Evolutionary conservation across 805 yeast species (phyloP), one percentile per base, ranked within the genome.

Genomic region (Nakazawaea ishiwadae): DNA sequence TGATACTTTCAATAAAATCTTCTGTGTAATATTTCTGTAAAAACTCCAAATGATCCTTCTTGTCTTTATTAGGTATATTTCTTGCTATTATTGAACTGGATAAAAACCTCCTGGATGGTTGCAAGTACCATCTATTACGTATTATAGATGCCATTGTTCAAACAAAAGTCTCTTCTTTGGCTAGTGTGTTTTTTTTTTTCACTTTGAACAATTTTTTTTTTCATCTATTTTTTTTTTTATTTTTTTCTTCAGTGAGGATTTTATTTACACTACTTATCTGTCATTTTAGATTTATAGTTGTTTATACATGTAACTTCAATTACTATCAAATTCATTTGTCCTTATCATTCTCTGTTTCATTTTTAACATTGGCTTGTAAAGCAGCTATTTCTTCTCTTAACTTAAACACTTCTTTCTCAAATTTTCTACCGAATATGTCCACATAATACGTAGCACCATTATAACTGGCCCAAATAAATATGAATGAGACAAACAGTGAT

Each of bases 361-460:
- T 6, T 10, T 15, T 34, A 8, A 10, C 26, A 18, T 17, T 4
- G 5, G 26, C 56, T 52, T 83, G 87, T 51, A 85, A 65, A 24
- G 73, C 76, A 16, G 73, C 71, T n/a, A 91, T 74, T 55, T 90
- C 96, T 12, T 60, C 58, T 59, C 79, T 84, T 53, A 91, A 66
- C 51, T 77, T 76, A 19, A 68, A 62, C 18, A 91, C 89, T 58
- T 93, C 96, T 53, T 83, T 86, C 54, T 89, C 95, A 54, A 89
- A 81, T 49, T 90, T 75, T 57, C 81, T 84, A 16, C 98, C 98
- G 62, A 89, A 93, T 38, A 83, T 82, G 53, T 91, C 98, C 43
- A 93, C 73, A 59, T 91, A 91, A 58, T 87, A 91, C 0, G 96
- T 87, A 2, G 98, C 99, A 21, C 99, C 99, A 50, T 93, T 90